A percentile compares a stretch with the other conserved stretches of the same genome.
Evolutionary conservation across 192 early-diverging fungal genomes (phyloP).

Genomic region (Podochytrium sp.): DNA sequence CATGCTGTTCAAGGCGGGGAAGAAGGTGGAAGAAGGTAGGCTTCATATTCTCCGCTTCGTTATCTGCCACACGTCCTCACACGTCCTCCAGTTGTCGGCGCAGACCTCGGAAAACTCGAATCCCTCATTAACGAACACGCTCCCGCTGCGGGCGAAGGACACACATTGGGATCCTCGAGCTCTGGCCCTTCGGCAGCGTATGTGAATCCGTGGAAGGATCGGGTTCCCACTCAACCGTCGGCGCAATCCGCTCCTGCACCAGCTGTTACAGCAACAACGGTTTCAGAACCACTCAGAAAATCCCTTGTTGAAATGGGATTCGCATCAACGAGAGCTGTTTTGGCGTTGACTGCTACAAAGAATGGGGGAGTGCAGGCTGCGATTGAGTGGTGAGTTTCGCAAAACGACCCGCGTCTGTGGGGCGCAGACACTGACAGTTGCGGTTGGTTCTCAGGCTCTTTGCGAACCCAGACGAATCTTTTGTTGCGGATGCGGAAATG

Average conservation of each 20-base stretch:
- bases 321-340: slow-evolving; percentile 63
- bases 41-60: too few species aligned
- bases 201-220: slow-evolving; percentile 17
- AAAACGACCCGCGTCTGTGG: not conserved
- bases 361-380: slow-evolving; percentile 80
- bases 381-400: slow-evolving; percentile 84
- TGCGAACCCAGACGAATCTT: slow-evolving; percentile 71
- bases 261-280: not conserved
- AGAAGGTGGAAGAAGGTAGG: slow-evolving; percentile 52
- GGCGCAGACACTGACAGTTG: not conserved
- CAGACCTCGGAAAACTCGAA: slow-evolving; percentile 39
- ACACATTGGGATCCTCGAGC: not conserved
- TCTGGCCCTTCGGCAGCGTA: too few species aligned
- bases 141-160: not conserved
- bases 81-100: slow-evolving; percentile 6
- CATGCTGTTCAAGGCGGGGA: slow-evolving; percentile 56
- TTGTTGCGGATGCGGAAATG: slow-evolving; percentile 47
- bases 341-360: slow-evolving; percentile 71
- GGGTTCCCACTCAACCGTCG: not conserved
- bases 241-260: not conserved
- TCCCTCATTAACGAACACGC: slow-evolving; percentile 29
- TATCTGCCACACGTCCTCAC: not conserved
- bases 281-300: slow-evolving; percentile 33
- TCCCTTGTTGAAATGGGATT: slow-evolving; percentile 72
- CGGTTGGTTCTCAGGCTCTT: too few species aligned